These are phyloP conservation scores for Septoria petroselini DNA, from an alignment of 2,329 filamentous ascomycete species.

Conservation along the genomic window DNA sequence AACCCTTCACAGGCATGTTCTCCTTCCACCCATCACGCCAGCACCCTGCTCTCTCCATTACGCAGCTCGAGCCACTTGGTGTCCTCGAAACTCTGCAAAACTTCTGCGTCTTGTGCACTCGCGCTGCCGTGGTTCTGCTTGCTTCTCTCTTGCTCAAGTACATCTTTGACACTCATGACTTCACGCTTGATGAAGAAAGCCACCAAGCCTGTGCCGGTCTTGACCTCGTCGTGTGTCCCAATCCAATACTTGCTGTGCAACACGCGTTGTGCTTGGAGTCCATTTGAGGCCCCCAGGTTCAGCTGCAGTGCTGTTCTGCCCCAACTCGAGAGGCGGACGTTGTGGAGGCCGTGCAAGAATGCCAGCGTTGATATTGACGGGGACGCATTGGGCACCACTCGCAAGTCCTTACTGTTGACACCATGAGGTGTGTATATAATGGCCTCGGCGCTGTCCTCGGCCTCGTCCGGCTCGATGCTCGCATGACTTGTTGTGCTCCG, in stretches of 20 bases:
- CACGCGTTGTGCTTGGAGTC: conserved; percentile 53
- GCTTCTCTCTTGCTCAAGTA: conserved; percentile 49
- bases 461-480: conserved; percentile 24
- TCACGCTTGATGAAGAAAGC: conserved; percentile 49
- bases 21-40: conserved; percentile 40
- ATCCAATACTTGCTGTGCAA: conserved; percentile 61
- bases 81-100: conserved; percentile 41
- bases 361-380: conserved; percentile 55
- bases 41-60: conserved; percentile 56
- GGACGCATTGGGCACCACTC: conserved; percentile 43
- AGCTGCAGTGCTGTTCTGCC: conserved; percentile 51
- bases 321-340: conserved; percentile 49
- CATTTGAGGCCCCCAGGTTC: conserved; percentile 63
- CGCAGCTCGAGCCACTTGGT: conserved; percentile 52
- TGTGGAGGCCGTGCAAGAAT: conserved; percentile 63
- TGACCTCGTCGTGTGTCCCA: conserved; percentile 63
- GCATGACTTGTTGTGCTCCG: conserved; percentile 24
- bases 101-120: conserved; percentile 33
- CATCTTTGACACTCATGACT: conserved; percentile 45
- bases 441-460: conserved; percentile 49
- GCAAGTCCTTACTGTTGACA: conserved; percentile 49
- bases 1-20: no score
- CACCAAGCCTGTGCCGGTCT: conserved; percentile 57
- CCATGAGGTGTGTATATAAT: conserved; percentile 65
- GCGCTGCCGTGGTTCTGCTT: conserved; percentile 32